Conservation (phyloP, 352 stramenopile genomes). For the Blastocystis sp. region DNA sequence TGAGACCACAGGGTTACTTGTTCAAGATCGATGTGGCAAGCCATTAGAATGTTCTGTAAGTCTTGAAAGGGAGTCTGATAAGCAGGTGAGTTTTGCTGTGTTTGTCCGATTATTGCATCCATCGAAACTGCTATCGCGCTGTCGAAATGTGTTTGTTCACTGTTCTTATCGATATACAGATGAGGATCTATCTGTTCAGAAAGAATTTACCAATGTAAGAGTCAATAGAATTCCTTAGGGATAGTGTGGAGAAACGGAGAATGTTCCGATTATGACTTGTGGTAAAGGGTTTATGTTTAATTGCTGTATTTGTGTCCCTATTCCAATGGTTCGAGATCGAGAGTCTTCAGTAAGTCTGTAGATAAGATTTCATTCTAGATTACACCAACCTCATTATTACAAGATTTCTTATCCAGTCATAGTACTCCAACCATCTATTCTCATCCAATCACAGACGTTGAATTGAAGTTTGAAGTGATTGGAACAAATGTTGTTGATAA, state of each 20-base stretch:
- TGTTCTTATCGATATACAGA: background rate
- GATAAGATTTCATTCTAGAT: background rate
- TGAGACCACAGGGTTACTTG: background rate
- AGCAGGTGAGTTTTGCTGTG: constrained; percentile 13
- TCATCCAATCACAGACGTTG: background rate
- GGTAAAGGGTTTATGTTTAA: constrained; percentile 39
- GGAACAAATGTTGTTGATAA: background rate
- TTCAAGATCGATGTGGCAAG: constrained; percentile 8
- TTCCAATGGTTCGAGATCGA: constrained; percentile 10
- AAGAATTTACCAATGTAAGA: background rate
- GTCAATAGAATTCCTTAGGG: background rate
- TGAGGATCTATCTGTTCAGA: background rate
- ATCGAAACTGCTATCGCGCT: background rate
- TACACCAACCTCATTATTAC: background rate
- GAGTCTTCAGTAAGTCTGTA: background rate
- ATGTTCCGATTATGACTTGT: background rate
- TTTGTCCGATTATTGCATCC: background rate
- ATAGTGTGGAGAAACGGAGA: constrained; percentile 30
- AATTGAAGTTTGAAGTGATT: constrained; percentile 15
- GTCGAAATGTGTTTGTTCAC: constrained; percentile 33
- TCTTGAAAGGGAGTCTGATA: background rate
- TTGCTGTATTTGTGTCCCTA: constrained; percentile 23
- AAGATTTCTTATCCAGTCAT: constrained; percentile 1
- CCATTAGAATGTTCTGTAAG: constrained; percentile 14
- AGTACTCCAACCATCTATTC: background rate